These are phyloP conservation scores for Carex parvula DNA, from an alignment of 176 grass and related monocot genomes.

Conservation along the genomic window DNA sequence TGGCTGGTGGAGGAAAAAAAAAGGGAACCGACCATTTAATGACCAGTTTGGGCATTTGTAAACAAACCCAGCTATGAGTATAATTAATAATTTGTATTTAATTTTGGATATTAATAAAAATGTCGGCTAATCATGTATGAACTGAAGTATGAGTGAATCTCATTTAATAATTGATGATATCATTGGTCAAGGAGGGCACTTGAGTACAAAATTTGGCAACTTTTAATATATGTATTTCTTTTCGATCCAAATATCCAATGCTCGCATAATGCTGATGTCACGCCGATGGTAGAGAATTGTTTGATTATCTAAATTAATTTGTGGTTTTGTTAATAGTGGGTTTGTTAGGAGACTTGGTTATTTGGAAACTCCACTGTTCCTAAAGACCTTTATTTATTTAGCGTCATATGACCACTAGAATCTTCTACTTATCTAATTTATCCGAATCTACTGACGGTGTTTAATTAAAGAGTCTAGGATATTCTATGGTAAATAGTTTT, in stretches of 20 bases:
- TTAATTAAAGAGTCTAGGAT: background rate
- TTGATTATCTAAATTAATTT: slow-evolving; percentile 7
- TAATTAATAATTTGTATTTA: too few relatives aligned
- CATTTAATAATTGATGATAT: slow-evolving; percentile 16
- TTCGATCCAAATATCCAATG: slow-evolving; percentile 3
- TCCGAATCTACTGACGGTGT: background rate
- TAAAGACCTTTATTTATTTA: background rate
- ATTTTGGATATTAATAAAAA: too few relatives aligned
- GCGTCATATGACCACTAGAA: background rate
- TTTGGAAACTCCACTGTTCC: background rate
- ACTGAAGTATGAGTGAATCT: background rate
- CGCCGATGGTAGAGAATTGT: background rate
- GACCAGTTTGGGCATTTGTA: too few relatives aligned
- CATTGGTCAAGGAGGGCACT: background rate
- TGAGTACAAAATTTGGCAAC: background rate
- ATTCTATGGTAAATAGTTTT: background rate
- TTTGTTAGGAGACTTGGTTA: slow-evolving; percentile 9
- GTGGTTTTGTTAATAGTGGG: slow-evolving; percentile 19
- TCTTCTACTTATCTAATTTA: background rate
- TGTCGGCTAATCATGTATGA: background rate
- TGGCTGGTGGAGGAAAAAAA: too few relatives aligned
- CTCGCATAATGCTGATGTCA: slow-evolving; percentile 22
- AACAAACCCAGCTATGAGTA: too few relatives aligned
- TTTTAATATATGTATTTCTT: background rate
- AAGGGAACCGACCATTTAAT: too few relatives aligned